Conservation (phyloP, 176 grass and related monocot species). For the Leersia perrieri region DNA sequence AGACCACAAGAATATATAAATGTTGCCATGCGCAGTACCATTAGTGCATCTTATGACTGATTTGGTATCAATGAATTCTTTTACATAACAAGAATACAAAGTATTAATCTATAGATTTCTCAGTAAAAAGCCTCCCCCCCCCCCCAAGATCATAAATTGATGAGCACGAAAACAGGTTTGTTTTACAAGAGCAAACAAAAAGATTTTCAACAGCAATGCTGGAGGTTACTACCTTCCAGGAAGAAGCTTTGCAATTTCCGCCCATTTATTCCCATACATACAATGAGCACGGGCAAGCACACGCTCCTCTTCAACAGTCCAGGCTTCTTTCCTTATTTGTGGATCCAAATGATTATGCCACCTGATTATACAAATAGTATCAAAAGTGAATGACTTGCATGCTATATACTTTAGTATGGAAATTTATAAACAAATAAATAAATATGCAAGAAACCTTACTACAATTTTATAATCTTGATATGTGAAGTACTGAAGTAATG, state of each 20-base stretch:
- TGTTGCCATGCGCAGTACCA: not conserved
- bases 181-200: conserved; percentile 15
- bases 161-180: not conserved
- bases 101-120: not conserved
- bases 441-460: conserved; percentile 14
- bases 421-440: conserved; percentile 7
- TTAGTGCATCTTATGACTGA: conserved; percentile 18
- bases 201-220: conserved; percentile 22
- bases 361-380: conserved; percentile 52
- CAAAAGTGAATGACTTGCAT: conserved; percentile 9
- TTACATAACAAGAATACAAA: not conserved
- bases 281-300: conserved; percentile 71
- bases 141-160: conserved; percentile 1
- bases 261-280: conserved; percentile 94
- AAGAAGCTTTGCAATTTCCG: conserved; percentile 89
- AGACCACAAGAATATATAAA: conserved; percentile 8
- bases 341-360: conserved; percentile 99
- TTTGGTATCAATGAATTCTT: not conserved
- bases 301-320: conserved; percentile 73
- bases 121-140: not conserved
- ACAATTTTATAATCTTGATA: not conserved
- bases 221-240: conserved; percentile 77
- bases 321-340: conserved; percentile 80
- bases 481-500: not conserved
- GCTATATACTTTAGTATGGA: not conserved